Evolutionary conservation across 495 filamentous ascomycete genomes (phyloP).

Genomic region (Hapsidospora chrysogenum): DNA sequence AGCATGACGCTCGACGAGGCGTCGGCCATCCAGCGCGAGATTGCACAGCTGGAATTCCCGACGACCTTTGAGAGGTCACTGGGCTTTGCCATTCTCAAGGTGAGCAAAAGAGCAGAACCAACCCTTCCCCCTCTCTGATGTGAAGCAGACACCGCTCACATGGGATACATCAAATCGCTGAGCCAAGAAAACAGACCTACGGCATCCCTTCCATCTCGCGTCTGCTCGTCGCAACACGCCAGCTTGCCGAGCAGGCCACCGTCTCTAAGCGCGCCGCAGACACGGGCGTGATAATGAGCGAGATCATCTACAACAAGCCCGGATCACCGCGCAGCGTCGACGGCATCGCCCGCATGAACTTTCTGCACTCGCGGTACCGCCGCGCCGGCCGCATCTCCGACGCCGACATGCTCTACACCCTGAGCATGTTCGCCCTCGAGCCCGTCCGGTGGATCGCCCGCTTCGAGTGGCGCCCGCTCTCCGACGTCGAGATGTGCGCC

Average conservation of each 20-base stretch:
- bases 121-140: no score
- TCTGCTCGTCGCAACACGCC: slow-evolving; percentile 35
- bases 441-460: slow-evolving; percentile 13
- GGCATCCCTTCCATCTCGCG: slow-evolving; percentile 38
- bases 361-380: slow-evolving; percentile 23
- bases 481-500: slow-evolving; percentile 24
- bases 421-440: slow-evolving; percentile 22
- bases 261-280: slow-evolving; percentile 44
- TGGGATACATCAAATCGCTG: no score
- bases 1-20: no score
- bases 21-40: no score
- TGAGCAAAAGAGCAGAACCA: no score
- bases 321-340: slow-evolving; percentile 12
- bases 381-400: slow-evolving; percentile 21
- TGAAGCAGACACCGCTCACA: no score
- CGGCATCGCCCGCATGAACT: slow-evolving; percentile 31
- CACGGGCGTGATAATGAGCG: slow-evolving; percentile 36
- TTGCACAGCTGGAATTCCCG: no score
- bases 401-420: slow-evolving; percentile 26
- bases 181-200: no score
- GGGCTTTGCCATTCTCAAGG: no score
- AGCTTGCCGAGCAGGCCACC: slow-evolving; percentile 30
- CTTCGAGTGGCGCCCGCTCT: slow-evolving; percentile 27
- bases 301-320: slow-evolving; percentile 26
- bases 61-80: no score